Evolutionary conservation across 805 yeast species (phyloP), one percentile per base, ranked within the genome.

Genomic region (Spathaspora gorwiae): DNA sequence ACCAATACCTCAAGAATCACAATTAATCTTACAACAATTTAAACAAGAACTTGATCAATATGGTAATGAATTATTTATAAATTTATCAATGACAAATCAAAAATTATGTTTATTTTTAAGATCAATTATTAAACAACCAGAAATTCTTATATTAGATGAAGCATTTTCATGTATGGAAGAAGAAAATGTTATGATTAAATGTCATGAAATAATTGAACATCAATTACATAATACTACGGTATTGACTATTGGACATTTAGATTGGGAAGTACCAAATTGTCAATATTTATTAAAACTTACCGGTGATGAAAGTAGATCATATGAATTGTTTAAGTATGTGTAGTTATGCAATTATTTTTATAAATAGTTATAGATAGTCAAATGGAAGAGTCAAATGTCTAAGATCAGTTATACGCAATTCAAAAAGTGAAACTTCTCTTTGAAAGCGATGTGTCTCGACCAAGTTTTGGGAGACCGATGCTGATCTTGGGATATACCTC

Each of bases 151-250:
- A 39, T 68, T 92, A 2, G 99, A 92, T 63, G 99, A 92, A 68
- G 95, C 98, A 0, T 80, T 92, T 47, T 87, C 96, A 19, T 95
- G 90, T 12, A 87, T 92, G 94, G 87, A 84, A 35, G 83, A 80
- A 43, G 77, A 72, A 19, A 55, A 50, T 37, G 44, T 70, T 33
- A 58, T 70, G 59, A 40, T 49, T 7, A 48, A 54, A 45, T 71
- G 76, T 47, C 75, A 69, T 46, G 46, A 49, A 7, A 40, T 66
- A 13, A 54, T 71, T 12, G 53, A 51, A 8, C 40, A 46, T 6
- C 44, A 57, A 2, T 52, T 62, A 42, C 26, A 37, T 3, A 47
- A 53, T 7, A 87, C 95, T 0, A 83, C 96, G 0, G 81, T 83
- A 2, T 72, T 92, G 32, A 72, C 85, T 0, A 85, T 94, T 24